Percentiles rank a stretch among this genome's conserved stretches.
Evolutionary conservation across 2,329 filamentous ascomycete genomes (phyloP).

Genomic region (Trichophyton benhamiae): DNA sequence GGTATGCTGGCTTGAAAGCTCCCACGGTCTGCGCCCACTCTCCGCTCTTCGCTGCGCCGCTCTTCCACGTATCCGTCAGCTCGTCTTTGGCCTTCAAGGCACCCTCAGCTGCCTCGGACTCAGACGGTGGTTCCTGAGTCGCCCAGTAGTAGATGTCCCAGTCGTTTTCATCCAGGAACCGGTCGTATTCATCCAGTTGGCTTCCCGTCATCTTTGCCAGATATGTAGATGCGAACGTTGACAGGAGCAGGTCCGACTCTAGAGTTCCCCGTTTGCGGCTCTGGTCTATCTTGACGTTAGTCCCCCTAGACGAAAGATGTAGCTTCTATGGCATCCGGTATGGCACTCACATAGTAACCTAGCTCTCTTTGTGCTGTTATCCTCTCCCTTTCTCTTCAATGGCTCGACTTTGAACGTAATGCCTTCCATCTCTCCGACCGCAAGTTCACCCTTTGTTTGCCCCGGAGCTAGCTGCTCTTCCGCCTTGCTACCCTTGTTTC

Average conservation of each 20-base stretch:
- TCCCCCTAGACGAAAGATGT: background rate
- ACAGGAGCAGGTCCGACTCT: slow-evolving; percentile 89
- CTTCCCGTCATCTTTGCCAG: slow-evolving; percentile 58
- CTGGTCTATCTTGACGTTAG: slow-evolving; percentile 55
- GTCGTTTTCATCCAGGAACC: slow-evolving; percentile 95
- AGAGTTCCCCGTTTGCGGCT: slow-evolving; percentile 91
- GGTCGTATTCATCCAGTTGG: slow-evolving; percentile 75
- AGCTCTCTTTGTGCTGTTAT: slow-evolving; percentile 73
- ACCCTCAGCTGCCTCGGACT: slow-evolving; percentile 5
- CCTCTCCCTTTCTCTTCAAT: slow-evolving; percentile 71
- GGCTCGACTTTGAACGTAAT: slow-evolving; percentile 81
- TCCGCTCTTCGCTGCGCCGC: slow-evolving; percentile 46
- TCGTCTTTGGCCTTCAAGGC: slow-evolving; percentile 24
- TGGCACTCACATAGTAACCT: slow-evolving; percentile 53
- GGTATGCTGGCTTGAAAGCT: slow-evolving; percentile 84
- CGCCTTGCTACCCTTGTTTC: background rate
- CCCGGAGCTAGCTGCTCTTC: background rate
- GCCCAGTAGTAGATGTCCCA: slow-evolving; percentile 99
- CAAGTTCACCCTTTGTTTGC: slow-evolving; percentile 44
- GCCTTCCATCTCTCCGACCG: slow-evolving; percentile 76
- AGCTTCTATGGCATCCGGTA: background rate
- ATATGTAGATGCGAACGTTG: slow-evolving; percentile 77
- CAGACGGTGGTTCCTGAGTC: slow-evolving; percentile 56
- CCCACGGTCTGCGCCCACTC: slow-evolving; percentile 97
- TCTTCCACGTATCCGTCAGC: slow-evolving; percentile 38